These are phyloP conservation scores for Talaromyces sp. DNA, from an alignment of 2,329 filamentous ascomycete species.

Conservation along the genomic window DNA sequence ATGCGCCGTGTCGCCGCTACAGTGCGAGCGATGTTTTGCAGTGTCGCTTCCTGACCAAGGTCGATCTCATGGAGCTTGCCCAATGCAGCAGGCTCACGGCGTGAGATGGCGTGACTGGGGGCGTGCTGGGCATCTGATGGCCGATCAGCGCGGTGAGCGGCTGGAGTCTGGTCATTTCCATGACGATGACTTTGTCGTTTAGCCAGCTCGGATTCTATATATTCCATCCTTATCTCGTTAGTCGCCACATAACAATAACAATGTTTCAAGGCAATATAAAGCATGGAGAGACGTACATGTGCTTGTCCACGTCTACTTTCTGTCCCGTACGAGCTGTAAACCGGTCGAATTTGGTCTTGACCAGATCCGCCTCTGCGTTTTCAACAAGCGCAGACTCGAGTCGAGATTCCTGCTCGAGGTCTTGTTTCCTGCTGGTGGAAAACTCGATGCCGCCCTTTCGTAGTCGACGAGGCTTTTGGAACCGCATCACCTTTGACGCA, in stretches of 20 bases:
- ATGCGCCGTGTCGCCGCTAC: conserved; percentile 42
- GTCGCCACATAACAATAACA: conserved; percentile 22
- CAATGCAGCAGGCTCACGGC: conserved; percentile 47
- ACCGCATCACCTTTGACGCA: conserved; percentile 31
- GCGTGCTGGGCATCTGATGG: conserved; percentile 14
- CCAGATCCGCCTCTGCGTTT: conserved; percentile 28
- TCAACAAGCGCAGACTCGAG: conserved; percentile 16
- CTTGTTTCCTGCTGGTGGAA: conserved; percentile 28
- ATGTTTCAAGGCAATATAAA: neutral
- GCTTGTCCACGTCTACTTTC: conserved; percentile 54
- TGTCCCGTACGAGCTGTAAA: conserved; percentile 59
- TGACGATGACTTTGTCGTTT: conserved; percentile 39
- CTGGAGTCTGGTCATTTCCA: conserved; percentile 14
- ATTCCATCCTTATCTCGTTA: conserved; percentile 63
- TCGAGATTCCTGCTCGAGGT: conserved; percentile 18
- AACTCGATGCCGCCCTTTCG: conserved; percentile 46
- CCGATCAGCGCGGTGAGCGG: conserved; percentile 11
- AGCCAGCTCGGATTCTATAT: conserved; percentile 64
- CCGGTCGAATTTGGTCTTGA: conserved; percentile 44
- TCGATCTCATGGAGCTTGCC: conserved; percentile 57
- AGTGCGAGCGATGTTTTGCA: conserved; percentile 41
- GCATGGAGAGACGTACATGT: conserved; percentile 53
- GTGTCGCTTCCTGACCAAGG: conserved; percentile 44
- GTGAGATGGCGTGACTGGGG: conserved; percentile 20
- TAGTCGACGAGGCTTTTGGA: conserved; percentile 31